Conservation (phyloP, 2,329 filamentous ascomycete genomes). For the Botryotinia calthae region DNA sequence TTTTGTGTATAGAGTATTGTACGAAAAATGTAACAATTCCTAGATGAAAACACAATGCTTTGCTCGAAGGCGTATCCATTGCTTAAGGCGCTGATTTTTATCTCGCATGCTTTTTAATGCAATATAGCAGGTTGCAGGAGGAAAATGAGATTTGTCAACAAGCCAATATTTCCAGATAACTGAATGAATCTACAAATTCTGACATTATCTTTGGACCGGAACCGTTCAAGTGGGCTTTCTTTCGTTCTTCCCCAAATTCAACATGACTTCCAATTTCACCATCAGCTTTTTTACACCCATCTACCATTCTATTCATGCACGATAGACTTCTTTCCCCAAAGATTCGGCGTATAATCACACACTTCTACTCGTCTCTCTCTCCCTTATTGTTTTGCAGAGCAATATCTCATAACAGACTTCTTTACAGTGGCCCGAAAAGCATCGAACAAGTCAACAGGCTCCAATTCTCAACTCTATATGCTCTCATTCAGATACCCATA, state of each 20-base stretch:
- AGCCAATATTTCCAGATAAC: neutral
- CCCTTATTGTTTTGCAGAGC: neutral
- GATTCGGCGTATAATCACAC: neutral
- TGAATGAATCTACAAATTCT: neutral
- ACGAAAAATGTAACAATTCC: constrained; percentile 19
- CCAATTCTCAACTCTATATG: neutral
- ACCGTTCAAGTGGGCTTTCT: neutral
- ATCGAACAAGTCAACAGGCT: neutral
- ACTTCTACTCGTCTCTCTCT: neutral
- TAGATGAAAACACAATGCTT: neutral
- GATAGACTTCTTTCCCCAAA: neutral
- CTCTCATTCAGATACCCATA: neutral
- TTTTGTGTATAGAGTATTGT: constrained; percentile 13
- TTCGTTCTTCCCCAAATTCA: neutral
- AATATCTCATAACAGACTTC: neutral
- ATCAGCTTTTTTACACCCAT: neutral
- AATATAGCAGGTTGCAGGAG: neutral
- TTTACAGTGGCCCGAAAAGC: neutral
- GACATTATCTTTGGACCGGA: neutral
- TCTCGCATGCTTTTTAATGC: neutral
- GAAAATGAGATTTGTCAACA: neutral
- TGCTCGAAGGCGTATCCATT: neutral
- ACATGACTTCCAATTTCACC: neutral
- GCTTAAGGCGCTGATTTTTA: neutral
- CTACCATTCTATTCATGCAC: neutral